Evolutionary conservation across 768 basidiomycete genomes (phyloP), one percentile per base, ranked within the genome.

Genomic region (Fomitopsis serialis): DNA sequence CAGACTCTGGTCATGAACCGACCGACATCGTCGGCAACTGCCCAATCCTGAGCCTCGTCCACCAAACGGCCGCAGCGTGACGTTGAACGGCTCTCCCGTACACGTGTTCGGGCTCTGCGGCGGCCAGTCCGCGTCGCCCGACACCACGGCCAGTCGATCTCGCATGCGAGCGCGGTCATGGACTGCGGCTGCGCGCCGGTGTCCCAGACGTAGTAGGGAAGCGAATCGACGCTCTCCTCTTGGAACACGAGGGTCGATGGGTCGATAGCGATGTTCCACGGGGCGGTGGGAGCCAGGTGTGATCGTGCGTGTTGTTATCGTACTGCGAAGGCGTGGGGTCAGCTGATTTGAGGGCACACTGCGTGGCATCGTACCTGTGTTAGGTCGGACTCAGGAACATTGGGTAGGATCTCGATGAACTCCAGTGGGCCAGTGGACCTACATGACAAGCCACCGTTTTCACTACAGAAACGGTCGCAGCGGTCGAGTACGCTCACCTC

Each of bases 181-280:
- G 25, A 48, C 29, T 48, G 46, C 24, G 29, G 46, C 19, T 48
- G 46, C 27, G 29, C 29, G 24, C 46, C 46, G 4, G 46, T 48
- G 11, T 48, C 46, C 46, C 46, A 48, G 46, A 48, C 46, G 27
- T 29, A 48, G 21, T 48, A 48, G 7, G 46, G 46, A 3, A 48
- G 29, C 27, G 29, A 25, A 25, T 19, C 25, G 5, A 45, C 44
- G 44, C 12, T 11, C 25, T 48, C 25, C 24, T 48, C 54, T 54
- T 64, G 52, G 61, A 71, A 70, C 29, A 50, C 35, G n/a, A 72
- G 58, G 29, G 66, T 66, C 22, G 61, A 59, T 0, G 77, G 77
- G 61, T 82, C 79, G 53, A 81, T 80, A 11, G 80, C 79, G 58
- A 76, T 79, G 58, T 78, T 74, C 80, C 79, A 81, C 11, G 68